Conservation (phyloP, 2,329 filamentous ascomycete species). For the Cercospora sp. region DNA sequence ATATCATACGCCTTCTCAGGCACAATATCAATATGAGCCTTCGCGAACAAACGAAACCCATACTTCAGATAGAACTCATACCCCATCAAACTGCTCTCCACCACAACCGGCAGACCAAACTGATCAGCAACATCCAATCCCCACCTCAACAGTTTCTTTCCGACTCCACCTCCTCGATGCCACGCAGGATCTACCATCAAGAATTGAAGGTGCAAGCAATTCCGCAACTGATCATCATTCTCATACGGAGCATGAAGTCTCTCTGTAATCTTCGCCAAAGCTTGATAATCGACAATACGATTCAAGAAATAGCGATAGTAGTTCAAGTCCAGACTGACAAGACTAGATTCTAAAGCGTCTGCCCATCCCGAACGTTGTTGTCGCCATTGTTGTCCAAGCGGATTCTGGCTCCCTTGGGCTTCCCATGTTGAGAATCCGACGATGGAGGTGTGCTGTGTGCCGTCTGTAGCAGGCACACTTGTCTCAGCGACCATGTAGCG, state of each 20-base stretch:
- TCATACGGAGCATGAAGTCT: constrained; percentile 20
- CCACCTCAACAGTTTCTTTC: constrained; percentile 23
- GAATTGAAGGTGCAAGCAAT: constrained; percentile 26
- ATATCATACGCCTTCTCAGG: constrained; percentile 27
- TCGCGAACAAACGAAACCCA: constrained; percentile 20
- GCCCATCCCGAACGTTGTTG: constrained; percentile 11
- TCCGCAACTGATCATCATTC: constrained; percentile 6
- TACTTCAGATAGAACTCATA: constrained; percentile 28
- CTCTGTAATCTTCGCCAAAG: constrained; percentile 13
- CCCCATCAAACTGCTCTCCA: constrained; percentile 24
- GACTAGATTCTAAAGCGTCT: constrained; percentile 9
- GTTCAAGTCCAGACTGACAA: constrained; percentile 16
- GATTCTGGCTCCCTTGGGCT: constrained; percentile 20
- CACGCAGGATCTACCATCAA: constrained; percentile 24
- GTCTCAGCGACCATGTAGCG: constrained; percentile 27
- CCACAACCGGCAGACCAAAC: constrained; percentile 17
- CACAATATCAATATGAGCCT: constrained; percentile 21
- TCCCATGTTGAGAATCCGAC: constrained; percentile 27
- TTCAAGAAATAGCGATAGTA: constrained; percentile 26
- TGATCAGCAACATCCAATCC: constrained; percentile 21
- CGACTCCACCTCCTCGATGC: constrained; percentile 23
- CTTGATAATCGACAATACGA: constrained; percentile 22
- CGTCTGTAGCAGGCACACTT: background rate
- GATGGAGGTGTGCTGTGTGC: constrained; percentile 14
- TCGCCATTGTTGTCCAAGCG: constrained; percentile 17